Evolutionary conservation across 768 basidiomycete genomes (phyloP), one percentile per base, ranked within the genome.

Genomic region (Sporobolomyces phaffii): DNA sequence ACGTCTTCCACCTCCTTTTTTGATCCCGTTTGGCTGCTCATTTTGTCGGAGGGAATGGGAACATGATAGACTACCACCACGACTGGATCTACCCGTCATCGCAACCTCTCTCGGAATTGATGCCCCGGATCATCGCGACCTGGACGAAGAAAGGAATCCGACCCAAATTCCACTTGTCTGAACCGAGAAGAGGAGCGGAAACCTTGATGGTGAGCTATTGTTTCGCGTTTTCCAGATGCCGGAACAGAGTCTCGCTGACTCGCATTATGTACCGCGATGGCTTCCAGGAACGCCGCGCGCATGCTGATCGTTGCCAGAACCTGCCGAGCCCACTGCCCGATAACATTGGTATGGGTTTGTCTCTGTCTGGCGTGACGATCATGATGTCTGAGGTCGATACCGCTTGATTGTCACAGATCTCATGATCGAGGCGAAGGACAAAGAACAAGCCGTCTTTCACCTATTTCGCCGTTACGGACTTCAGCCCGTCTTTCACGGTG

Each of bases 361-460:
- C 26, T 45, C 47, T 15, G 34, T 29, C 5, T 14, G 14, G 44
- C 11, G 7, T 26, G 28, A n/a, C n/a, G n/a, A n/a, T n/a, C n/a
- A n/a, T n/a, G n/a, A n/a, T n/a, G n/a, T n/a, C n/a, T n/a, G n/a
- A n/a, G n/a, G n/a, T n/a, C n/a, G n/a, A n/a, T n/a, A n/a, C n/a
- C n/a, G n/a, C n/a, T n/a, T n/a, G n/a, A n/a, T 60, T 14, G 50
- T 50, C 5, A 40, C 60, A 60, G 67, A 74, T 29, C 56, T 75
- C 34, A 74, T 75, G 74, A 73, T 74, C 38, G 72, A 78, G 81
- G 90, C 90, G 4, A 90, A 91, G 76, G 89, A 89, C 77, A 89
- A 92, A 78, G 92, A 94, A 76, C 92, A 93, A 75, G 92, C 91
- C 2, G 91, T 96, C 8, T 82, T 96, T 62, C 85, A 93, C 68